A percentile compares a stretch with the other conserved stretches of the same genome.
phyloP scores from a whole-genome alignment of 2,329 filamentous ascomycete species.

The Teratosphaeriaceae sp. region DNA sequence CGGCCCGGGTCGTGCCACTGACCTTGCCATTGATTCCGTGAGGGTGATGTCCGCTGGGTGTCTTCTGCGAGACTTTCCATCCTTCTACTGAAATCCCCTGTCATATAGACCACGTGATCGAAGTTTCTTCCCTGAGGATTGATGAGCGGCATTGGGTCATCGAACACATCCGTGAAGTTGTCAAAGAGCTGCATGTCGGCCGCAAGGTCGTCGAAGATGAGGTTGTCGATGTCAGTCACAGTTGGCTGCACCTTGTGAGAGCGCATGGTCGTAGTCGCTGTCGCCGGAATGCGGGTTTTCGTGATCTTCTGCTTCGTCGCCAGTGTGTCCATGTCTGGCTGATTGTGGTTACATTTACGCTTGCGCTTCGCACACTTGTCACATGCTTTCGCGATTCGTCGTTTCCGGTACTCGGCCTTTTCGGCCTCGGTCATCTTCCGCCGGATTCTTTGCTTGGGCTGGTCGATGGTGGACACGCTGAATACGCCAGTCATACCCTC shows the following conservation, averaged over 20 bases:
- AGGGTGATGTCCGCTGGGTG: neutral
- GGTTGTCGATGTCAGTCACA: neutral
- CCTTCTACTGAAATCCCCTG: neutral
- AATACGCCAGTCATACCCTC: slow-evolving; percentile 34
- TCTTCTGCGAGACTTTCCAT: neutral
- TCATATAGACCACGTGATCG: too few species aligned
- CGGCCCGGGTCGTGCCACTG: neutral
- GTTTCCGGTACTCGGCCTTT: slow-evolving; percentile 33
- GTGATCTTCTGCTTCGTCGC: slow-evolving; percentile 14
- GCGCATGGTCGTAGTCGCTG: neutral
- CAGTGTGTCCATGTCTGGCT: slow-evolving; percentile 25
- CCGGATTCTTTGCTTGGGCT: slow-evolving; percentile 29
- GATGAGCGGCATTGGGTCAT: slow-evolving; percentile 16
- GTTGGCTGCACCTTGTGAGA: neutral
- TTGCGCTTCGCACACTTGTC: slow-evolving; percentile 31
- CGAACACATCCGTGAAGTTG: slow-evolving; percentile 20
- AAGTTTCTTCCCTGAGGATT: slow-evolving; percentile 12
- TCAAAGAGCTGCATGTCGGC: slow-evolving; percentile 18
- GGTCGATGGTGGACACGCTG: slow-evolving; percentile 26
- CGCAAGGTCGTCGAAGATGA: slow-evolving; percentile 9
- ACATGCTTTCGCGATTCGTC: slow-evolving; percentile 31
- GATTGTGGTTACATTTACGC: slow-evolving; percentile 29
- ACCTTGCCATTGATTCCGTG: neutral
- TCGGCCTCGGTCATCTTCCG: slow-evolving; percentile 34
- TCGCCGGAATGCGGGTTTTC: slow-evolving; percentile 8